phyloP scores from a whole-genome alignment of 306 rosid species.

The Acacia melanoxylon region DNA sequence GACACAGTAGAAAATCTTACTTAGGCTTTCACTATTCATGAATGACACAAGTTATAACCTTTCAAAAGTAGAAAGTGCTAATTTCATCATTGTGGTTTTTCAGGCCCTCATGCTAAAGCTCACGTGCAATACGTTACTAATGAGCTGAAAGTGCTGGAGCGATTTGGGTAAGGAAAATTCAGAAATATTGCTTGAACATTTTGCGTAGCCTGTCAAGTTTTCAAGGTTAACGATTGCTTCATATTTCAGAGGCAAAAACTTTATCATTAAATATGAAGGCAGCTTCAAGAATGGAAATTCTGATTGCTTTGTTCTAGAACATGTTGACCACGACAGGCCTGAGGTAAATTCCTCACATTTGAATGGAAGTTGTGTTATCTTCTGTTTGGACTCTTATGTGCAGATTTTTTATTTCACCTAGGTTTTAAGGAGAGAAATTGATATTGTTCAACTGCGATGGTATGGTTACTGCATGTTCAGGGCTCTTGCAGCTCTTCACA shows the following conservation, averaged over 20 bases:
- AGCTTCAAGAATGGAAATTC: conserved; percentile 40
- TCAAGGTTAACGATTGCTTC: neutral
- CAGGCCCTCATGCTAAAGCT: conserved; percentile 56
- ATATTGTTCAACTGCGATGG: conserved; percentile 55
- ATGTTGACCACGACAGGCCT: conserved; percentile 70
- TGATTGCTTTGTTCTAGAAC: conserved; percentile 55
- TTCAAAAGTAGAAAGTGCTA: neutral
- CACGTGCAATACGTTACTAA: conserved; percentile 43
- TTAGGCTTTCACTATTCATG: neutral
- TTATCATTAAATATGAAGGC: conserved; percentile 52
- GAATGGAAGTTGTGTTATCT: neutral
- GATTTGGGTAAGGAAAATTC: conserved; percentile 46
- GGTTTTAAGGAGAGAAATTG: conserved; percentile 66
- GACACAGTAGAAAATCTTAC: neutral
- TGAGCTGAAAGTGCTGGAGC: conserved; percentile 53
- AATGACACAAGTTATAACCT: neutral
- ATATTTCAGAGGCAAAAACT: conserved; percentile 48
- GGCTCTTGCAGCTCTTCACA: conserved; percentile 64
- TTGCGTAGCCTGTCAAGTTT: neutral
- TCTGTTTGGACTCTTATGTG: neutral
- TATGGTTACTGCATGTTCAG: conserved; percentile 68
- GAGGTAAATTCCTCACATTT: conserved; percentile 48
- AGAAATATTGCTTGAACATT: neutral
- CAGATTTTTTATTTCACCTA: conserved; percentile 13
- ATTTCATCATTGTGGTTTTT: conserved; percentile 5